Evolutionary conservation across 2,329 filamentous ascomycete genomes (phyloP).

Genomic region (Hymenoscyphus scutula): DNA sequence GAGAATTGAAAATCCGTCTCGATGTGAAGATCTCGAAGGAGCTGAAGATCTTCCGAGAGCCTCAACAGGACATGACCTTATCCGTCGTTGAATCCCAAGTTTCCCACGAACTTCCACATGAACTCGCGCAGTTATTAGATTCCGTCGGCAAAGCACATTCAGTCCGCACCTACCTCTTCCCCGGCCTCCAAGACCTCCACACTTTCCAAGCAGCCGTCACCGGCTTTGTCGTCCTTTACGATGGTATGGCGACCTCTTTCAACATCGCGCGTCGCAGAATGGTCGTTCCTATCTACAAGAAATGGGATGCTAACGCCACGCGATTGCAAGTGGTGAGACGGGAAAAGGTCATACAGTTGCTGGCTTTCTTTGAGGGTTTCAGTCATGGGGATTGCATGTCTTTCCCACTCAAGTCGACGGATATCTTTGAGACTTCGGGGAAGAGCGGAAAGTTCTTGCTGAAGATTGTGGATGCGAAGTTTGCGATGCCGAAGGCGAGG

Average conservation of each 20-base stretch:
- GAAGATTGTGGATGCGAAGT: slow-evolving; percentile 86
- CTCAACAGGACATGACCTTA: slow-evolving; percentile 74
- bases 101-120: slow-evolving; percentile 58
- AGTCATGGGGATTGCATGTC: slow-evolving; percentile 85
- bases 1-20: slow-evolving; percentile 67
- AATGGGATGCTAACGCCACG: slow-evolving; percentile 81
- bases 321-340: slow-evolving; percentile 77
- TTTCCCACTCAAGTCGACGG: slow-evolving; percentile 80
- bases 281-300: slow-evolving; percentile 92
- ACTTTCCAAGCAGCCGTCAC: slow-evolving; percentile 76
- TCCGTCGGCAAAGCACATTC: slow-evolving; percentile 56
- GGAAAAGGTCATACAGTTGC: slow-evolving; percentile 71
- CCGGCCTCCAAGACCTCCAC: slow-evolving; percentile 68
- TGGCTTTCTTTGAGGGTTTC: slow-evolving; percentile 88
- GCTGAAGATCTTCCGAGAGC: slow-evolving; percentile 66
- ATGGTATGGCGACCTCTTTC: slow-evolving; percentile 70
- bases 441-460: slow-evolving; percentile 67
- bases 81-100: slow-evolving; percentile 69
- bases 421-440: slow-evolving; percentile 71
- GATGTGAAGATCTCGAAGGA: slow-evolving; percentile 58
- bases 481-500: slow-evolving; percentile 67
- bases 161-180: slow-evolving; percentile 69
- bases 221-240: slow-evolving; percentile 73
- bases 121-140: slow-evolving; percentile 52
- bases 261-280: slow-evolving; percentile 80